These are phyloP conservation scores for Conticribra weissflogii DNA, from an alignment of 108 stramenopile species.

Conservation along the genomic window DNA sequence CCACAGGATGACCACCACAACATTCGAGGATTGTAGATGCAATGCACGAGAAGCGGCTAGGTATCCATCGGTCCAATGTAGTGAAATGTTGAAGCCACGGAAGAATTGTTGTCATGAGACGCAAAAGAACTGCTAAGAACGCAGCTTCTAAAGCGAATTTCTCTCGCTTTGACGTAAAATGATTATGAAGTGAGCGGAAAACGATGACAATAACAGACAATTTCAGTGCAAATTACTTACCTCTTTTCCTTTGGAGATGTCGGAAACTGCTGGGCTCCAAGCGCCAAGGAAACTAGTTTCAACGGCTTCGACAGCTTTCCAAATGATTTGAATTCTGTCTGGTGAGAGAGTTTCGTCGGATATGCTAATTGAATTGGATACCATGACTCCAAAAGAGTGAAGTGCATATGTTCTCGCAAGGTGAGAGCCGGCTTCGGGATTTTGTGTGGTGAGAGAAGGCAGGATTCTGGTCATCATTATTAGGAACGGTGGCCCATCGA, in stretches of 20 bases:
- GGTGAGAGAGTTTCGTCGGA: conserved; percentile 26
- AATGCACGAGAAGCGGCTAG: conserved; percentile 69
- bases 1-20: conserved; percentile 56
- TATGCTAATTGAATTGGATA: conserved; percentile 64
- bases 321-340: conserved; percentile 61
- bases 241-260: conserved; percentile 62
- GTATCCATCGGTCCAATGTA: conserved; percentile 52
- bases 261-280: conserved; percentile 71
- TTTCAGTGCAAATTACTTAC: background rate
- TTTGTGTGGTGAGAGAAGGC: conserved; percentile 68
- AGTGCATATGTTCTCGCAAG: conserved; percentile 66
- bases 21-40: conserved; percentile 60
- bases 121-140: conserved; percentile 66
- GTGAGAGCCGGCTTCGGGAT: conserved; percentile 53
- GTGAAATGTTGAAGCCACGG: conserved; percentile 57
- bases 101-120: conserved; percentile 80
- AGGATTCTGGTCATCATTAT: conserved; percentile 85
- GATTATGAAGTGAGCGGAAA: background rate
- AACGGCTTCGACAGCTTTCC: conserved; percentile 74
- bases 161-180: conserved; percentile 32
- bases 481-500: conserved; percentile 55
- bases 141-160: conserved; percentile 63
- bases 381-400: conserved; percentile 74
- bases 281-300: conserved; percentile 75
- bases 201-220: background rate